Evolutionary conservation across 2,329 filamentous ascomycete genomes (phyloP).

Genomic region (Microdochium nivale): DNA sequence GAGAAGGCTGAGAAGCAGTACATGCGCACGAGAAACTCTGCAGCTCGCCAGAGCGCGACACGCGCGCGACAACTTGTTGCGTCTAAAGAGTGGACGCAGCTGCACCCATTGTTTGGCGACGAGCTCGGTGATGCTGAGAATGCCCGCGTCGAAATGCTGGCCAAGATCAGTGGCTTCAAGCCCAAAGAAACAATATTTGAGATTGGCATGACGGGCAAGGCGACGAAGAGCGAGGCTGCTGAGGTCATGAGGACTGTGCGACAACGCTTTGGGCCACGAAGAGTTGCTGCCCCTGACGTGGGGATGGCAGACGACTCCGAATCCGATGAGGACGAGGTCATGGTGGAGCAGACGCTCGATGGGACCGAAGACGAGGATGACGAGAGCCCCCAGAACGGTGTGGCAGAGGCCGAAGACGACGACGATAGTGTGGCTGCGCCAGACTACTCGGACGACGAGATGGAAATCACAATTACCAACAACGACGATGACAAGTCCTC

Average conservation of each 20-base stretch:
- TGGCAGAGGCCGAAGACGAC: slow-evolving; percentile 35
- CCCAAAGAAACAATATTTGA: slow-evolving; percentile 97
- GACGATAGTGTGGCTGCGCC: slow-evolving; percentile 36
- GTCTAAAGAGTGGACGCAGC: slow-evolving; percentile 60
- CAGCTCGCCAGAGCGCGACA: slow-evolving; percentile 84
- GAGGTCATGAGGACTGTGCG: slow-evolving; percentile 69
- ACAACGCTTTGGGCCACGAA: slow-evolving; percentile 57
- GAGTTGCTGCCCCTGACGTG: slow-evolving; percentile 18
- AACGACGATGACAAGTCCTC: slow-evolving; percentile 19
- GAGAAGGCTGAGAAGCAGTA: slow-evolving; percentile 90
- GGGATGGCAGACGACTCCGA: slow-evolving; percentile 11
- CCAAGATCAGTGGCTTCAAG: slow-evolving; percentile 78
- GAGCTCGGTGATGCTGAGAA: slow-evolving; percentile 57
- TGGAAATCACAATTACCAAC: slow-evolving; percentile 65
- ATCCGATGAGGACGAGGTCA: slow-evolving; percentile 4
- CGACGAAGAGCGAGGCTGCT: slow-evolving; percentile 52
- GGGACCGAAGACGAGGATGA: slow-evolving; percentile 24
- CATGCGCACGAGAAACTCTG: slow-evolving; percentile 78
- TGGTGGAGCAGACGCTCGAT: background rate
- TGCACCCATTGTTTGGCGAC: slow-evolving; percentile 74
- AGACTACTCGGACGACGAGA: slow-evolving; percentile 52
- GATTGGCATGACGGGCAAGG: slow-evolving; percentile 66
- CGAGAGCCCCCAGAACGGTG: slow-evolving; percentile 24
- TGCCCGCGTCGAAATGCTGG: slow-evolving; percentile 77
- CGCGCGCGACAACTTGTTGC: slow-evolving; percentile 70